Conservation (phyloP, 148 eudicot genomes). For the Mesembryanthemum crystallinum region DNA sequence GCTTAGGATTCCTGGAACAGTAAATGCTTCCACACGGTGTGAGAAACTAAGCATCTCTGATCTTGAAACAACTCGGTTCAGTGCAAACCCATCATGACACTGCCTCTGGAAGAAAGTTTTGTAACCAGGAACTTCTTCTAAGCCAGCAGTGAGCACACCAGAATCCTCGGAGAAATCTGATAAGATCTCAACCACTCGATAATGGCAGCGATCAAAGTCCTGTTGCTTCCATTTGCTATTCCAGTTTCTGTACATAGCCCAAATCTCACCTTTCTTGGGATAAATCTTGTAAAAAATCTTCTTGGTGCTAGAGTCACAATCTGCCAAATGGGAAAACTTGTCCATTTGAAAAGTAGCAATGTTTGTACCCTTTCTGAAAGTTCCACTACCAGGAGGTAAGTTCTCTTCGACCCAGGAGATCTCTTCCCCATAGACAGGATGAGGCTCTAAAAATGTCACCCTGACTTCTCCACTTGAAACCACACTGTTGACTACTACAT, state of each 20-base stretch:
- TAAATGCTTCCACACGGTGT: conserved; percentile 51
- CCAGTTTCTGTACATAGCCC: conserved; percentile 62
- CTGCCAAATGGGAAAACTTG: conserved; percentile 48
- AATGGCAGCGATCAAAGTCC: conserved; percentile 11
- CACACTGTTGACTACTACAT: conserved; percentile 27
- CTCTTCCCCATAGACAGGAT: conserved; percentile 26
- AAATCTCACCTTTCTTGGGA: conserved; percentile 57
- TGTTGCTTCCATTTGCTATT: conserved; percentile 30
- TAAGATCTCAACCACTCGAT: conserved; percentile 31
- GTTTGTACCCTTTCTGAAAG: conserved; percentile 33
- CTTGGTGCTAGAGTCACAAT: conserved; percentile 31
- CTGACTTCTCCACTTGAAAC: conserved; percentile 12
- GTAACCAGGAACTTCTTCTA: conserved; percentile 33
- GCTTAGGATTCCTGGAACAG: conserved; percentile 46
- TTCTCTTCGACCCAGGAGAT: conserved; percentile 33
- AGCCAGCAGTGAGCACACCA: conserved; percentile 21
- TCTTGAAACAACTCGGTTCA: conserved; percentile 37
- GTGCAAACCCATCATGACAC: conserved; percentile 49
- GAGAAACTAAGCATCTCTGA: conserved; percentile 48
- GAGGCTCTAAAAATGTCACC: conserved; percentile 27
- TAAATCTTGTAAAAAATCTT: conserved; percentile 42
- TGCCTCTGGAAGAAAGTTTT: conserved; percentile 47
- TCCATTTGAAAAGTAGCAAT: conserved; percentile 24
- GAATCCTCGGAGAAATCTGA: conserved; percentile 26
- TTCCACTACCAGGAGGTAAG: conserved; percentile 29